Base-by-base conservation (phyloP, 106 monocot genomes). In the Chionographis japonica region DNA sequence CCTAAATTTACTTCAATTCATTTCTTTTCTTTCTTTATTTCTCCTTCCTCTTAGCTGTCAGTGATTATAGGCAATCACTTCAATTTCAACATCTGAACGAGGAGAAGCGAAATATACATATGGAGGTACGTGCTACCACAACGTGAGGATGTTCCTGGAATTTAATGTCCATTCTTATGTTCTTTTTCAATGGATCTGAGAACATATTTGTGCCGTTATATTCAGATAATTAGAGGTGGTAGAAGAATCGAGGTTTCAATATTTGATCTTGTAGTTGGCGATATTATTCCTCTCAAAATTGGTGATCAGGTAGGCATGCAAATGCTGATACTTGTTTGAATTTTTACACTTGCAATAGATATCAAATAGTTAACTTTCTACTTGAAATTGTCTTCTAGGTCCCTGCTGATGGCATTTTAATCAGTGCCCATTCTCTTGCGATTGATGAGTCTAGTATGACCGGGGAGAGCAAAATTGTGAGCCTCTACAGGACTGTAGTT, bases 391-490 rank as follows among this genome's bases (percentile, higher is more conserved):
- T 15, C 36, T 63, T 50, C 2, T 58, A 94, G 94, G 85, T 97
- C 53, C 95, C 95, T 73, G 92, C 95, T 52, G 95, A 92, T 80
- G 95, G 95, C 9, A 54, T 97, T 64, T 74, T 97, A 53, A 73
- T 92, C 49, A 70, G 65, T 67, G 95, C 92, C 39, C 81, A 92
- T 55, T 97, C 95, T 65, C 86, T 97, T 74, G 63, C 86, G 0
- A 81, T 97, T 57, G 95, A 97, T 72, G 95, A 97, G 80, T 97
- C 95, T 50, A 97, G 95, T 51, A 83, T 97, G 86, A 97, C 95
- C 6, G 95, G 95, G 66, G 95, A 97, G 72, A 92, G 86, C 82
- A 89, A 92, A 80, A 76, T 94, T 27, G 94, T 94, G 65, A 85
- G 83, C 65, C 68, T 54, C 41, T 62, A 15, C 40, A 57, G 12